Conservation (phyloP, 768 basidiomycete genomes). For the Suillus hirtellus region DNA sequence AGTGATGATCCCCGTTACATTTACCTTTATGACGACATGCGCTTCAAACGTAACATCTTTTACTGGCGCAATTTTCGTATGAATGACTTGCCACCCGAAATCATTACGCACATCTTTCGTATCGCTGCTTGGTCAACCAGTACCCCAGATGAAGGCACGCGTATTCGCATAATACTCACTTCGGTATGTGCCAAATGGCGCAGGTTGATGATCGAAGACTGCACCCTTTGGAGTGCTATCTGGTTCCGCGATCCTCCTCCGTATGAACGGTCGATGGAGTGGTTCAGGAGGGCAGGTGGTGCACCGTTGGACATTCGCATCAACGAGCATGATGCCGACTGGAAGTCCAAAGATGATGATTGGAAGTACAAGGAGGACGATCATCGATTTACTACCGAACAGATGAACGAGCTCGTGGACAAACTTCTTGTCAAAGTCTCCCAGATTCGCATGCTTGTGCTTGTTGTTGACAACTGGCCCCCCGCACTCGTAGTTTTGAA, state of each 20-base stretch:
- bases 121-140: conserved; percentile 54
- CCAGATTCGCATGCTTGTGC: conserved; percentile 59
- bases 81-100: conserved; percentile 64
- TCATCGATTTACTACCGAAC: conserved; percentile 38
- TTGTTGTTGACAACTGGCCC: conserved; percentile 58
- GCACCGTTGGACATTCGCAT: conserved; percentile 64
- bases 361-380: conserved; percentile 23
- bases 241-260: conserved; percentile 58
- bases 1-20: conserved; percentile 2
- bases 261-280: conserved; percentile 53
- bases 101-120: conserved; percentile 65
- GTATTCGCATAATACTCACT: conserved; percentile 49
- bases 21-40: conserved; percentile 10
- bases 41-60: conserved; percentile 24
- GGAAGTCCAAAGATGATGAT: conserved; percentile 20
- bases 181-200: conserved; percentile 64
- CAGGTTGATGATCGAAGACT: conserved; percentile 44
- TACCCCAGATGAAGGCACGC: conserved; percentile 36
- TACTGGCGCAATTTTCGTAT: conserved; percentile 53
- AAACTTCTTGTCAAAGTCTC: conserved; percentile 51
- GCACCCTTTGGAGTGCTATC: conserved; percentile 63
- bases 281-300: conserved; percentile 56
- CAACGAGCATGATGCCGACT: conserved; percentile 39
- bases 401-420: conserved; percentile 52
- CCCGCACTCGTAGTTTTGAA: conserved; percentile 52